Evolutionary conservation across 805 yeast species (phyloP), one percentile per base, ranked within the genome.

Genomic region (Komagataella phaffii): DNA sequence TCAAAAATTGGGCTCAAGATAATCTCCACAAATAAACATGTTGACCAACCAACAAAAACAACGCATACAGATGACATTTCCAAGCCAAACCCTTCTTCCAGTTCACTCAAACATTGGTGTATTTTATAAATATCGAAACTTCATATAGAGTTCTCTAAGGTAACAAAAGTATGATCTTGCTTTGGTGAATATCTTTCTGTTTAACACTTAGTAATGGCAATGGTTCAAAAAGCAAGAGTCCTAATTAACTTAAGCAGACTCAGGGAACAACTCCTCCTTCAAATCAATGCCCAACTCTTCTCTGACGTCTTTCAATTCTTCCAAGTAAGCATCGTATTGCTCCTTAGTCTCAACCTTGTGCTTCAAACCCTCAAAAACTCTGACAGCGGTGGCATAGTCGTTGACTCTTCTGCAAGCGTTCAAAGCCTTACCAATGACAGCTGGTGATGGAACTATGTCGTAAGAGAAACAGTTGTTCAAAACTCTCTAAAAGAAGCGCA

Each of bases 391-490:
- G 55, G 99, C 96, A 74, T 88, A 88, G 75, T 93, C 99, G 73
- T 93, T 88, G 60, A 93, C 98, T 75, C 98, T 88, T 83, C 99
- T 90, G 62, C 97, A 90, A 49, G 99, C 99, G 74, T 87, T 83
- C 67, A 93, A 78, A 49, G 99, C 99, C 73, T 85, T 87, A 73
- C 88, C 96, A 65, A 93, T 79, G 56, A 93, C 98, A 56, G 85
- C 80, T 59, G 99, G 99, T 30, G 99, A 91, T 59, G 99, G 99
- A 53, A 93, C 99, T 71, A 93, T 81, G 74, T 93, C 99, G 77
- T 93, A 93, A 14, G 98, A 87, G 77, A 93, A 93, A 72, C 95
- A 89, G 76, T 93, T 93, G 83, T 95, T 93, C 68, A 93, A 80
- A 55, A 93, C 90, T 77, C 99, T 88, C 75, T 80, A 44, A 24